Base-by-base conservation (phyloP, 2,329 filamentous ascomycete genomes). In the Davidsoniella virescens region DNA sequence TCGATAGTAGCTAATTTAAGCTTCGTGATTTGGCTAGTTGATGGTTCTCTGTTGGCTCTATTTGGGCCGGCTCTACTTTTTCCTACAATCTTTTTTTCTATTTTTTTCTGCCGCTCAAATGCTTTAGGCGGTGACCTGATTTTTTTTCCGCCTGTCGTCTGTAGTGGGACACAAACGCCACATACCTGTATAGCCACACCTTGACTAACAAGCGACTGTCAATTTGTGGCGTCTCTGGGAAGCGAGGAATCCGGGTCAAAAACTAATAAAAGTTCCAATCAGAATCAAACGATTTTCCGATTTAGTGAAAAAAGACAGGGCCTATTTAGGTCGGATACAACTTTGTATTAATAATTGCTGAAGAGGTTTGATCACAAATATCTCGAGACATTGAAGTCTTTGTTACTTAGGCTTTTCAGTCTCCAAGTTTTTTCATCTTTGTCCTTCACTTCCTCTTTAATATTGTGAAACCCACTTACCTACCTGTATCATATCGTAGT, bases 41-140 rank as follows among this genome's bases (percentile, higher is more conserved):
- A 37, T 14, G 33, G 14, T 9, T 12, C 20, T 38, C 18, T 18
- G 45, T 50, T 26, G 8, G 51, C 17, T 45, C 45, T 8, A 39
- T 14, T 23, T n/a, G 16, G 33, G 25, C 41, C 41, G n/a, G 20
- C 20, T 23, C 36, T 37, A 33, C 29, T n/a, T 37, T 44, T 26
- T 14, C 26, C 25, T 23, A 20, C 23, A 14, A 36, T 38, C 40
- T 33, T 52, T 48, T 47, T 37, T 39, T 52, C 47, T 43, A 42
- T 39, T 54, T 54, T 54, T 55, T 55, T 55, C 54, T 55, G 54
- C 54, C 54, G 53, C 17, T n/a, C 42, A 43, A 47, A 49, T 12
- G 16, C n/a, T 10, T 14, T 43, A 47, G 50, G 54, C 52, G 54
- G 54, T 53, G 52, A 50, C 36, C 39, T 17, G 47, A 39, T 46